Base-by-base conservation (phyloP, 2,329 filamentous ascomycete species). In the Sordariomycetes sp. region DNA sequence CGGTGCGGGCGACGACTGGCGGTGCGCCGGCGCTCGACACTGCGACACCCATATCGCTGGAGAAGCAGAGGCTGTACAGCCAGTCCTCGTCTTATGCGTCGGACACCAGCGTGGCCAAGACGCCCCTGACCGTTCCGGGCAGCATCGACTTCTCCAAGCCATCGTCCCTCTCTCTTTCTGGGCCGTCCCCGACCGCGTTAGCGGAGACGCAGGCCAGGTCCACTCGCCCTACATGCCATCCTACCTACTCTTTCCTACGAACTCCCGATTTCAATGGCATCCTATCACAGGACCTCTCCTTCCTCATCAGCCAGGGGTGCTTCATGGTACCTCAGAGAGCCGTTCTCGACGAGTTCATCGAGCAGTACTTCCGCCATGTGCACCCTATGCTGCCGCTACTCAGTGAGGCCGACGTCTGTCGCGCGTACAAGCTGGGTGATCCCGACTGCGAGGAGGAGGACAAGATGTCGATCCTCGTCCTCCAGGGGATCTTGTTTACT, bases 361-460 rank as follows among this genome's bases (percentile, higher is more conserved):
- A 61, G 6, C 62, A 65, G 22, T 67, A 67, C 56, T 67, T 67
- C 15, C 48, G 62, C 0, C 64, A 67, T n/a, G 63, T 67, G 0
- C 65, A 67, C 48, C 65, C 65, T 2, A 62, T 67, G 56, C 62
- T 67, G 13, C 65, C 65, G 1, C 53, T 67, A 0, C 10, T 67
- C 13, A 59, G 63, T 15, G 63, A 64, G 51, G 56, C 56, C 10
- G 57, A 62, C 6, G 63, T 64, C 45, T 62, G 61, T 60, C 53
- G 52, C 4, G 58, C 58, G n/a, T 63, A 70, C 15, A 45, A 50
- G 13, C 5, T 20, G 8, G 10, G 3, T 17, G 32, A 15, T 3
- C 6, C 17, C 3, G 28, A 20, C 5, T 24, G 12, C 13, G n/a
- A 48, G 4, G 25, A 22, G 2, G 36, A 36, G 28, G 52, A 28